Evolutionary conservation across 805 yeast species (phyloP).

Genomic region (Groenewaldozyma salmanticensis): DNA sequence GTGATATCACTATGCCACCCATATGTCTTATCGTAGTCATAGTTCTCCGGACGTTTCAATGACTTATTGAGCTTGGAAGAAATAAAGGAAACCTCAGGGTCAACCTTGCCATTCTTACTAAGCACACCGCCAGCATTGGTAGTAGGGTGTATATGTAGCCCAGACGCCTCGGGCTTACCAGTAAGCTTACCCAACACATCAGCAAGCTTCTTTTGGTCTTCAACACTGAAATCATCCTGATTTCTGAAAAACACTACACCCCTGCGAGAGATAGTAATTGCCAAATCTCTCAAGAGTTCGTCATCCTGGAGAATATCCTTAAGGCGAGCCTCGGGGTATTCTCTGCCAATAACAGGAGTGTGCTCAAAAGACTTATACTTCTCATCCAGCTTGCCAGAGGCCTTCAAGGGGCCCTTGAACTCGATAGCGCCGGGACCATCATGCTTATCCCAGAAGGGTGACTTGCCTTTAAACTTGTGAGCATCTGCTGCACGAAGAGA

Average conservation of each 20-base stretch:
- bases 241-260: conserved; percentile 43
- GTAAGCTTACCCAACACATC: conserved; percentile 21
- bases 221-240: conserved; percentile 30
- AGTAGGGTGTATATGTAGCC: conserved; percentile 26
- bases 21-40: conserved; percentile 12
- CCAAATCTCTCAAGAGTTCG: conserved; percentile 33
- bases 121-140: conserved; percentile 25
- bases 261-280: conserved; percentile 38
- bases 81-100: conserved; percentile 22
- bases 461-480: neutral
- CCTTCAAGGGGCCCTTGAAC: conserved; percentile 16
- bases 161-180: conserved; percentile 23
- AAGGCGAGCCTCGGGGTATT: conserved; percentile 21
- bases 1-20: conserved; percentile 72
- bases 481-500: neutral
- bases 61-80: conserved; percentile 15
- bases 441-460: neutral
- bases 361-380: conserved; percentile 21
- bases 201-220: conserved; percentile 22
- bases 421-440: neutral
- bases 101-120: conserved; percentile 17
- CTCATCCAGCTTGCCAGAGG: conserved; percentile 20
- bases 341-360: conserved; percentile 27
- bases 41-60: neutral
- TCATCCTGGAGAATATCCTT: conserved; percentile 22